Base-by-base conservation (phyloP, 768 basidiomycete genomes). In the Tremella mesenterica region DNA sequence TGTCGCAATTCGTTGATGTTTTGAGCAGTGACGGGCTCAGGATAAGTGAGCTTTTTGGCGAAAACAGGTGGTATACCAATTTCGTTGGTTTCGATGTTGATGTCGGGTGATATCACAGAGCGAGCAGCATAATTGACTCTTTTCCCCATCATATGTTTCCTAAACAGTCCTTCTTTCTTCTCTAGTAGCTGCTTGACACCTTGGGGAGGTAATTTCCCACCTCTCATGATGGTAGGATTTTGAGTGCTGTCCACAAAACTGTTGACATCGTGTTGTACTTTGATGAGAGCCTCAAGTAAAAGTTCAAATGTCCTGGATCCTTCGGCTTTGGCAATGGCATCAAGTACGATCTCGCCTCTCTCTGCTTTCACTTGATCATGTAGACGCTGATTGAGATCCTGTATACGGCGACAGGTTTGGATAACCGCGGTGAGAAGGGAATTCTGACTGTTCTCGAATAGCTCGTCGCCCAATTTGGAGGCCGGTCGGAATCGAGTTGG, bases 61-160 rank as follows among this genome's bases (percentile, higher is more conserved):
- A 99, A 99, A 46, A 97, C 86, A 27, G 95, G 95, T 5, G 95
- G 95, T 25, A 99, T 83, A 34, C 95, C 95, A 52, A 99, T 99
- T 74, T 99, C 95, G 71, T 88, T 92, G 27, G 95, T 88, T 74
- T 99, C 95, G 61, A 99, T 97, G 74, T 97, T 97, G 64, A 96
- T 87, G 69, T 99, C 95, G 10, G 95, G 95, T 16, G 95, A 99
- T 61, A 99, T 99, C 69, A 99, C 95, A n/a, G 95, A 99, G 58
- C 95, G 91, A 20, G 95, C 95, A 36, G 95, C 92, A 72, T 93
- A 95, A 74, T 99, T 97, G 57, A 99, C 95, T 67, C 95, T 91
- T 78, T 99, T 99, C 9, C 95, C 95, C 95, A 99, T 99, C 95
- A 99, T 97, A 68, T 99, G 83, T 75, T 92, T 95, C 53, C 95